phyloP scores from a whole-genome alignment of 2,329 filamentous ascomycete species.

The Exophiala oligosperma region DNA sequence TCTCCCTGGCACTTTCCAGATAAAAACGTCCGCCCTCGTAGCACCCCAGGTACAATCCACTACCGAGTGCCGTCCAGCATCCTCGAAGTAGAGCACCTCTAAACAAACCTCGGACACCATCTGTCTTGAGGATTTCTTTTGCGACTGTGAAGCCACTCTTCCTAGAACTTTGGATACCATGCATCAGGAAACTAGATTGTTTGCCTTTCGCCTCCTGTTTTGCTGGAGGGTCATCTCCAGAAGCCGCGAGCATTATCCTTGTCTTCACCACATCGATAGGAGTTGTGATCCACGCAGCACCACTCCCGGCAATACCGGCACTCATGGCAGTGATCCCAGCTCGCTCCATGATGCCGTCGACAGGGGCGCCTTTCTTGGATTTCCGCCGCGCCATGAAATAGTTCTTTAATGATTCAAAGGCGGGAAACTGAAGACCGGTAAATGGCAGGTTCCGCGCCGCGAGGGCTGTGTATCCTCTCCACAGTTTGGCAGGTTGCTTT shows the following conservation, averaged over 20 bases:
- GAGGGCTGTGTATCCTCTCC: constrained; percentile 76
- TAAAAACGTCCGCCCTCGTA: constrained; percentile 78
- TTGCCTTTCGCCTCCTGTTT: constrained; percentile 17
- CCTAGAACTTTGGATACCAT: constrained; percentile 30
- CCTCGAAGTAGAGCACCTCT: constrained; percentile 69
- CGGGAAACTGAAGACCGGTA: constrained; percentile 83
- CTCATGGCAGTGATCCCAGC: constrained; percentile 70
- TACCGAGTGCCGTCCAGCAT: constrained; percentile 79
- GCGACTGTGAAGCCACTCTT: constrained; percentile 60
- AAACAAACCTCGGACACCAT: constrained; percentile 74
- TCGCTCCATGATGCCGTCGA: constrained; percentile 59
- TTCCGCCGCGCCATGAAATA: constrained; percentile 49
- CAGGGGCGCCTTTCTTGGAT: constrained; percentile 39
- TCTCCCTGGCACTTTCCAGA: constrained; percentile 39
- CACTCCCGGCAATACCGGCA: constrained; percentile 70
- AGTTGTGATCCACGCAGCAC: constrained; percentile 80
- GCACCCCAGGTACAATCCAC: constrained; percentile 79
- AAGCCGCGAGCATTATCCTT: constrained; percentile 74
- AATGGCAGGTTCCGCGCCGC: constrained; percentile 82
- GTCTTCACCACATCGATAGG: constrained; percentile 91
- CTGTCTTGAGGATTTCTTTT: constrained; percentile 63
- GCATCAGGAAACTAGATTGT: constrained; percentile 19
- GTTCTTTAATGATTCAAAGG: constrained; percentile 72
- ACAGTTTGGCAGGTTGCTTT: constrained; percentile 56
- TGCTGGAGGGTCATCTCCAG: constrained; percentile 34